Conservation (phyloP, 2,329 filamentous ascomycete species). For the Monosporascus sp. region DNA sequence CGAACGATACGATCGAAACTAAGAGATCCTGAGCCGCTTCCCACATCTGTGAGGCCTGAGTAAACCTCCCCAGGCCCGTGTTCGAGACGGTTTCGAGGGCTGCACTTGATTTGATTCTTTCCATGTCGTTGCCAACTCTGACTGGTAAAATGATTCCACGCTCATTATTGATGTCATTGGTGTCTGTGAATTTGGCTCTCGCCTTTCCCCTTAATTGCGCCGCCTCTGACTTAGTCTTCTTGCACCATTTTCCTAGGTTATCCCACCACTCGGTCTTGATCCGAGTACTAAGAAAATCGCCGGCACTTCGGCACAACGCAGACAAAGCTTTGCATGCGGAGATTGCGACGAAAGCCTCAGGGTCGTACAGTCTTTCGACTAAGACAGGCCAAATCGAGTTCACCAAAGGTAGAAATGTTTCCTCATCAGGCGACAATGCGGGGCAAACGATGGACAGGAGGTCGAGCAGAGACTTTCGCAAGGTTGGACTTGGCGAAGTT, state of each 20-base stretch:
- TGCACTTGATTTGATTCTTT: conserved; percentile 10
- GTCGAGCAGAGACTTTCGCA: conserved; percentile 72
- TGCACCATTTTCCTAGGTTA: conserved; percentile 45
- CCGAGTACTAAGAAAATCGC: conserved; percentile 73
- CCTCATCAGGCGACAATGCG: conserved; percentile 69
- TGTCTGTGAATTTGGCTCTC: conserved; percentile 3
- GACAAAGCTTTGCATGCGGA: conserved; percentile 65
- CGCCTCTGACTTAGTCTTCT: conserved; percentile 36
- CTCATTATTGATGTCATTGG: conserved; percentile 4
- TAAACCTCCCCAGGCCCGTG: conserved; percentile 49
- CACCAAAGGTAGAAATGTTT: conserved; percentile 80
- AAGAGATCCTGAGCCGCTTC: conserved; percentile 55
- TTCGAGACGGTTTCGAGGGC: conserved; percentile 7
- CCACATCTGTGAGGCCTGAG: conserved; percentile 60
- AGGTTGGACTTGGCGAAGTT: conserved; percentile 72
- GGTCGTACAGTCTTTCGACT: conserved; percentile 59
- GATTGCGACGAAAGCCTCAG: conserved; percentile 62
- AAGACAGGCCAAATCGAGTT: conserved; percentile 89
- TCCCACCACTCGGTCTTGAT: conserved; percentile 68
- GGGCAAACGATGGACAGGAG: conserved; percentile 69
- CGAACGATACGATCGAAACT: conserved; percentile 53
- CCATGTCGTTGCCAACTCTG: conserved; percentile 16
- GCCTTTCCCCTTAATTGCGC: conserved; percentile 12
- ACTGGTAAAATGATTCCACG: conserved; percentile 21
- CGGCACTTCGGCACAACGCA: conserved; percentile 64